A percentile compares a stretch with the other conserved stretches of the same genome.
These are phyloP conservation scores for Pleurotus tuber-regium DNA, from an alignment of 768 basidiomycete genomes.

Conservation along the genomic window DNA sequence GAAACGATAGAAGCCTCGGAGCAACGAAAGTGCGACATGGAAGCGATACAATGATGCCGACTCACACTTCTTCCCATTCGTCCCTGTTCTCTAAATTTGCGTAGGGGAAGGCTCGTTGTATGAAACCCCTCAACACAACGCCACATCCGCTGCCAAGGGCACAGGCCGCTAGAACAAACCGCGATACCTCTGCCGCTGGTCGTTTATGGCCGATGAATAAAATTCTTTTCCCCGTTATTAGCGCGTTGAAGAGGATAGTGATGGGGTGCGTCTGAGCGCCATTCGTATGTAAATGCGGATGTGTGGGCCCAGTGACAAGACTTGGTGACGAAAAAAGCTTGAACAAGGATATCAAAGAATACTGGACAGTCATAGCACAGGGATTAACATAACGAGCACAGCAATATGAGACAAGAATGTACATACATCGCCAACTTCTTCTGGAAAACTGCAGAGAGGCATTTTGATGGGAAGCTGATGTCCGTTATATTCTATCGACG, in stretches of 20 bases:
- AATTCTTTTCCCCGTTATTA: conserved; percentile 74
- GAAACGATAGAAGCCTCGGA: not conserved
- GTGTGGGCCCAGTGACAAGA: conserved; percentile 47
- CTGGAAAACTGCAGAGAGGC: conserved; percentile 62
- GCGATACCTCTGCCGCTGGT: conserved; percentile 67
- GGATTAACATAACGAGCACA: no score
- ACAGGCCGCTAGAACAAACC: conserved; percentile 72
- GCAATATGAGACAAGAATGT: not conserved
- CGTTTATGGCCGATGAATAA: conserved; percentile 72
- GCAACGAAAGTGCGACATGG: not conserved
- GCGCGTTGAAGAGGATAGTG: conserved; percentile 74
- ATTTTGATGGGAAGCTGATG: conserved; percentile 66
- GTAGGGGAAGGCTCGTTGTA: conserved; percentile 73
- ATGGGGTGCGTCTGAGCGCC: conserved; percentile 72
- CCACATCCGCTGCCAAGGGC: conserved; percentile 72
- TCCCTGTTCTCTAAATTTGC: conserved; percentile 65
- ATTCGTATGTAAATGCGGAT: conserved; percentile 74
- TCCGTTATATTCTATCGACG: conserved; percentile 59
- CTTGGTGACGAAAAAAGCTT: conserved; percentile 19
- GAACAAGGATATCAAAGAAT: conserved; percentile 70
- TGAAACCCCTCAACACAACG: conserved; percentile 57
- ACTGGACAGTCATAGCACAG: no score
- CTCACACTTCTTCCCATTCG: conserved; percentile 62
- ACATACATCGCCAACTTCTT: conserved; percentile 75
- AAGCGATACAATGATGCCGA: conserved; percentile 12